These are phyloP conservation scores for Coelastrella sp. DNA, from an alignment of 139 green algal genomes.

Conservation along the genomic window DNA sequence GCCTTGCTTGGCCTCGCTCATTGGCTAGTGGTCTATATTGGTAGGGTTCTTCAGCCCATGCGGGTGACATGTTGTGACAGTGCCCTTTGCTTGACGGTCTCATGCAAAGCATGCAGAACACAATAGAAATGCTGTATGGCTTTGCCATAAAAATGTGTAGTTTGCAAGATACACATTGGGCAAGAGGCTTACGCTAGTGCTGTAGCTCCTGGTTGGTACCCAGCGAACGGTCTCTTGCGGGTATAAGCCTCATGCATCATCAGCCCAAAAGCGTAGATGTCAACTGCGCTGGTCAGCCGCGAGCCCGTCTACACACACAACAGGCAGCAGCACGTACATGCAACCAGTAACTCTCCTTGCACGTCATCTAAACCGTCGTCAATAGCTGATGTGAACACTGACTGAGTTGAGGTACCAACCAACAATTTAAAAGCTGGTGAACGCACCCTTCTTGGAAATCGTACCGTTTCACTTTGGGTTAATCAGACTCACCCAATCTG, in stretches of 20 bases:
- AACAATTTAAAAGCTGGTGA: too few relatives aligned
- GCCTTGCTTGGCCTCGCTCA: too few relatives aligned
- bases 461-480: too few relatives aligned
- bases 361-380: background rate
- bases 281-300: background rate
- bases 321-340: background rate
- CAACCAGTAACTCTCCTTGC: background rate
- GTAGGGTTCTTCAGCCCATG: too few relatives aligned
- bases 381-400: background rate
- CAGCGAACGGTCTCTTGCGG: background rate
- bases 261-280: conserved; percentile 8
- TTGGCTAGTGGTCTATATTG: too few relatives aligned
- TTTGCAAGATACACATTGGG: too few relatives aligned
- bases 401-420: too few relatives aligned
- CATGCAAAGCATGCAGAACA: too few relatives aligned
- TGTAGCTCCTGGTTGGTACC: background rate
- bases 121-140: background rate
- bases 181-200: background rate
- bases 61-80: too few relatives aligned
- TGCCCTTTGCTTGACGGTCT: too few relatives aligned
- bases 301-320: background rate
- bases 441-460: too few relatives aligned
- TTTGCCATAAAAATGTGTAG: background rate
- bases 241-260: background rate
- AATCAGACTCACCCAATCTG: too few relatives aligned